phyloP scores from a whole-genome alignment of 495 filamentous ascomycete genomes.

The Aspergillus ostianus region DNA sequence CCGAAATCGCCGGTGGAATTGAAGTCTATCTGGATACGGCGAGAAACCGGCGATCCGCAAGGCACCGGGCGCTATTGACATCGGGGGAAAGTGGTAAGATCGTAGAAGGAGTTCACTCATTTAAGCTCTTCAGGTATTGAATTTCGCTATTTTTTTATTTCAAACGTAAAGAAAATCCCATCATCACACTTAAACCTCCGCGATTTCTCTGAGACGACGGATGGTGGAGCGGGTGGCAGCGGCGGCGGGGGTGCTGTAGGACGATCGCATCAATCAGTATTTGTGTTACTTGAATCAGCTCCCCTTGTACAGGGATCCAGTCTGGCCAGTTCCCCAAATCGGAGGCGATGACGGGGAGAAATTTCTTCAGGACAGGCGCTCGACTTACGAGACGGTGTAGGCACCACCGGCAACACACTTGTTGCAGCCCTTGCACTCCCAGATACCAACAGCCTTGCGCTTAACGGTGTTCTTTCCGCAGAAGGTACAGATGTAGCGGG shows the following conservation, averaged over 20 bases:
- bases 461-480: constrained; percentile 96
- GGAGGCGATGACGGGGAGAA: not conserved
- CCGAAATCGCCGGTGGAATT: constrained; percentile 23
- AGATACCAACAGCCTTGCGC: constrained; percentile 90
- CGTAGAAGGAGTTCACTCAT: constrained; percentile 11
- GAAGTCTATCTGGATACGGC: constrained; percentile 17
- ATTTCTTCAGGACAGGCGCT: constrained; percentile 6
- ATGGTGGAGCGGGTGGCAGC: constrained; percentile 97
- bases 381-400: constrained; percentile 91
- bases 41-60: too few relatives aligned
- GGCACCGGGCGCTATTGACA: not conserved
- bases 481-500: constrained; percentile 83
- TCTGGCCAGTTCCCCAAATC: not conserved
- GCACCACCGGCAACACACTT: constrained; percentile 96
- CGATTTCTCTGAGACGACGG: constrained; percentile 95
- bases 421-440: constrained; percentile 89
- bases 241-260: constrained; percentile 82
- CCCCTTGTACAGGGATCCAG: not conserved
- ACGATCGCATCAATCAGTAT: constrained; percentile 22
- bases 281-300: constrained; percentile 11
- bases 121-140: constrained; percentile 34
- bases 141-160: constrained; percentile 47
- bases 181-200: constrained; percentile 75
- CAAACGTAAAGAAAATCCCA: constrained; percentile 47
- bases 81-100: not conserved